Percentiles rank a stretch among this genome's conserved stretches.
Evolutionary conservation across 2,329 filamentous ascomycete genomes (phyloP).

Genomic region (Teratosphaeria destructans): DNA sequence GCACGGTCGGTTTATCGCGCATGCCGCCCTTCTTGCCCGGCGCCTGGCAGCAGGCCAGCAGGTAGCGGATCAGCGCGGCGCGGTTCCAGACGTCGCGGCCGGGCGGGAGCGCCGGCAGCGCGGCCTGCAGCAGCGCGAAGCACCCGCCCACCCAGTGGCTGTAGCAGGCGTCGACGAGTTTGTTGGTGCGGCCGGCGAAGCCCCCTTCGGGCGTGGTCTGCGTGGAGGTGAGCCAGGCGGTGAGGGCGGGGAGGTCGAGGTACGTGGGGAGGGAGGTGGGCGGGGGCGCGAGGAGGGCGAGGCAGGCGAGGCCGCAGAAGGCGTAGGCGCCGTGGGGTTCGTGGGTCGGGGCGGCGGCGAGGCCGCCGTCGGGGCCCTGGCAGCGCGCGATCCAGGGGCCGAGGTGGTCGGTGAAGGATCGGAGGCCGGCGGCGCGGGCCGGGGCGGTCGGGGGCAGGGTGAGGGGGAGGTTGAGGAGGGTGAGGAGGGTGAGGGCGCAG

Average conservation of each 20-base stretch:
- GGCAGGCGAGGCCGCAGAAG: constrained; percentile 83
- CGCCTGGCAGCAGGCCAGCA: constrained; percentile 72
- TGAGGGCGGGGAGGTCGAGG: constrained; percentile 64
- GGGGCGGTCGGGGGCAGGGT: constrained; percentile 64
- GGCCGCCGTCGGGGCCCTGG: constrained; percentile 93
- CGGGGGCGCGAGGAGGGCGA: constrained; percentile 75
- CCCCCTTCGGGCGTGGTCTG: constrained; percentile 89
- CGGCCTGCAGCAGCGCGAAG: constrained; percentile 82
- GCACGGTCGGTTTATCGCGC: constrained; percentile 88
- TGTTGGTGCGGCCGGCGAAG: constrained; percentile 89
- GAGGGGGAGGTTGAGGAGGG: constrained; percentile 72
- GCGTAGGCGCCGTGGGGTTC: constrained; percentile 96
- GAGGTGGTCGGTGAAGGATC: constrained; percentile 60
- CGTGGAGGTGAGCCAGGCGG: constrained; percentile 79
- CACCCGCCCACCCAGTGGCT: constrained; percentile 95
- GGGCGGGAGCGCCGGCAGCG: constrained; percentile 43
- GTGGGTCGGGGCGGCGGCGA: constrained; percentile 71
- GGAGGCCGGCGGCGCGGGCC: constrained; percentile 51
- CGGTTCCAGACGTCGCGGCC: constrained; percentile 57
- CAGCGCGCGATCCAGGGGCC: constrained; percentile 73
- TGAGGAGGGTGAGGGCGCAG: constrained; percentile 76
- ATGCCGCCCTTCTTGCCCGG: constrained; percentile 63
- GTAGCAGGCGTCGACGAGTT: constrained; percentile 96
- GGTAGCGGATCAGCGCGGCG: constrained; percentile 78
- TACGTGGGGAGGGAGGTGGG: constrained; percentile 63